Evolutionary conservation across 495 filamentous ascomycete genomes (phyloP).

Genomic region (Elaphomyces granulatus): DNA sequence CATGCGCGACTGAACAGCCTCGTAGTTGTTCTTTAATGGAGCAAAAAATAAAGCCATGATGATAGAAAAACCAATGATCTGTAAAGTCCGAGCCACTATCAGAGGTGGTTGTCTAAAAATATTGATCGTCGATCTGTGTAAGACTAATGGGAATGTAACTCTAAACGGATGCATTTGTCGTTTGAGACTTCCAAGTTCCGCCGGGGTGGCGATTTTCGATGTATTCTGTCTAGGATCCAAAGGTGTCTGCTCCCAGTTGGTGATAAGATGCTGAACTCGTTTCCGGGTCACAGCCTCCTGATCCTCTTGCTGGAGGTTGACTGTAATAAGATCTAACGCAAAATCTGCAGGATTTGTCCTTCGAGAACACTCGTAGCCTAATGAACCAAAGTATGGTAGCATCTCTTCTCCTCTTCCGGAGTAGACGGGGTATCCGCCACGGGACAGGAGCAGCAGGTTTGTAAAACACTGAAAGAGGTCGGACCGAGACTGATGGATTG

Average conservation of each 20-base stretch:
- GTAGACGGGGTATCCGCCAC: conserved; percentile 53
- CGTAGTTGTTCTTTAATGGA: conserved; percentile 51
- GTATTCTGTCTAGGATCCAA: conserved; percentile 11
- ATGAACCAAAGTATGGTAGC: conserved; percentile 44
- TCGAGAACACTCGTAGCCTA: conserved; percentile 47
- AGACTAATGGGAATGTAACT: conserved; percentile 46
- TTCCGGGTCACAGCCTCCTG: conserved; percentile 43
- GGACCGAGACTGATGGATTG: conserved; percentile 61
- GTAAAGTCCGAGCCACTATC: conserved; percentile 49
- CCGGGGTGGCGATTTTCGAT: conserved; percentile 45
- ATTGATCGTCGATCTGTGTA: conserved; percentile 50
- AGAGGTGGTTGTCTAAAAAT: conserved; percentile 49
- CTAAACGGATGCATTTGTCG: conserved; percentile 45
- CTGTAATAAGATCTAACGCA: conserved; percentile 58
- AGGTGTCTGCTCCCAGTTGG: conserved; percentile 17
- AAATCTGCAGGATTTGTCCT: conserved; percentile 65
- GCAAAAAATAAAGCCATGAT: conserved; percentile 58
- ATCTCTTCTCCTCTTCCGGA: conserved; percentile 48
- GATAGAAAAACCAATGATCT: conserved; percentile 50
- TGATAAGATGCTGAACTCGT: conserved; percentile 44
- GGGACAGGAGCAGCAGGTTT: conserved; percentile 52
- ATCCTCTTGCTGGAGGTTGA: conserved; percentile 48
- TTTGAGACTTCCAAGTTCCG: conserved; percentile 51
- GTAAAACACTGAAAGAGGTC: conserved; percentile 58
- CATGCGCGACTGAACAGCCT: conserved; percentile 51